Conservation (phyloP, 495 filamentous ascomycete species). For the Astrocystis sublimbata region DNA sequence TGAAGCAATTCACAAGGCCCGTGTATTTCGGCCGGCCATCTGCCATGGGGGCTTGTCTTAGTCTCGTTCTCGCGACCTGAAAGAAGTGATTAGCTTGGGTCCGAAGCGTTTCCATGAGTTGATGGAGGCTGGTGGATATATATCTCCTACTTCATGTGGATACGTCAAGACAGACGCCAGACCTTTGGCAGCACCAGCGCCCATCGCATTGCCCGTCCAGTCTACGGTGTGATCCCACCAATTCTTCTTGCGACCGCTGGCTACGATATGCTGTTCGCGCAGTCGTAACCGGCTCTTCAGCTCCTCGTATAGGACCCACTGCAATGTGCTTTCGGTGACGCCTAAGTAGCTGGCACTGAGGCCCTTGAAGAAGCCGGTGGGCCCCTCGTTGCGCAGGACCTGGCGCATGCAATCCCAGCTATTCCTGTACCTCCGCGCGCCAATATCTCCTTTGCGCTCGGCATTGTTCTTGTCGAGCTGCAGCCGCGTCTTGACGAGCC, state of each 20-base stretch:
- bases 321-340: conserved; percentile 80
- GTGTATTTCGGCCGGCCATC: conserved; percentile 78
- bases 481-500: conserved; percentile 86
- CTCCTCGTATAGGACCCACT: conserved; percentile 86
- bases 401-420: conserved; percentile 78
- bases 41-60: conserved; percentile 76
- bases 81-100: conserved; percentile 11
- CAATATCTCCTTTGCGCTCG: conserved; percentile 49
- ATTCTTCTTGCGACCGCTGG: conserved; percentile 56
- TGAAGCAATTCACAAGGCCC: conserved; percentile 79
- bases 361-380: conserved; percentile 78
- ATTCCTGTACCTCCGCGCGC: conserved; percentile 71
- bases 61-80: conserved; percentile 74
- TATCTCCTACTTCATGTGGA: conserved; percentile 73
- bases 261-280: conserved; percentile 55
- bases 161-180: conserved; percentile 79
- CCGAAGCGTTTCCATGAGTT: background rate
- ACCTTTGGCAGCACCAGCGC: conserved; percentile 80
- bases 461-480: conserved; percentile 76
- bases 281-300: conserved; percentile 66
- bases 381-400: conserved; percentile 73
- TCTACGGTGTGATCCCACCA: conserved; percentile 65
- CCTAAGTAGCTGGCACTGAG: conserved; percentile 86
- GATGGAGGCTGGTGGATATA: background rate
- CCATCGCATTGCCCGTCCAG: conserved; percentile 70